phyloP scores from a whole-genome alignment of 768 basidiomycete genomes.

The Dioszegia crocea region DNA sequence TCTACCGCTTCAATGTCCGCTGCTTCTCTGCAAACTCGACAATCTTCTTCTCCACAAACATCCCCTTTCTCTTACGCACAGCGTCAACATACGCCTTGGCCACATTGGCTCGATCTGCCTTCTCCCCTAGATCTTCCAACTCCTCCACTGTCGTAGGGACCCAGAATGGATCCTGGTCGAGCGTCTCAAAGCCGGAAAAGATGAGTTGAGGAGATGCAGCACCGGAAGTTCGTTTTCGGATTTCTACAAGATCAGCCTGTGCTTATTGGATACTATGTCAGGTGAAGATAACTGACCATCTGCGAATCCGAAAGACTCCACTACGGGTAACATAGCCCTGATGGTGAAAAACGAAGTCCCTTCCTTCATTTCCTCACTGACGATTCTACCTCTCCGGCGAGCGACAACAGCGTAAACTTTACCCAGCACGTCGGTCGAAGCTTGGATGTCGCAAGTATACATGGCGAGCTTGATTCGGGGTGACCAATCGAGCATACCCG shows the following conservation, averaged over 20 bases:
- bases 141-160: slow-evolving; percentile 96
- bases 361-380: slow-evolving; percentile 98
- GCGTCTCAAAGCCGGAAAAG: slow-evolving; percentile 93
- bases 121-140: slow-evolving; percentile 92
- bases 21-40: slow-evolving; percentile 97
- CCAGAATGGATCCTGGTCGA: slow-evolving; percentile 96
- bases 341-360: slow-evolving; percentile 93
- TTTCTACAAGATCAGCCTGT: slow-evolving; percentile 58
- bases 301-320: slow-evolving; percentile 96
- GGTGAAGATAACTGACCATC: slow-evolving; percentile 61
- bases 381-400: slow-evolving; percentile 80
- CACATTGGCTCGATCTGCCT: slow-evolving; percentile 87
- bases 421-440: slow-evolving; percentile 92
- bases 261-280: neutral
- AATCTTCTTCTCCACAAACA: slow-evolving; percentile 92
- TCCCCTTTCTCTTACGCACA: slow-evolving; percentile 85
- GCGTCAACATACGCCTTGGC: slow-evolving; percentile 88
- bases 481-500: slow-evolving; percentile 92
- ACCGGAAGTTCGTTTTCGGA: slow-evolving; percentile 90
- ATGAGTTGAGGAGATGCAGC: slow-evolving; percentile 96
- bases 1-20: slow-evolving; percentile 63
- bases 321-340: slow-evolving; percentile 82
- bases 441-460: slow-evolving; percentile 98
- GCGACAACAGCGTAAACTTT: slow-evolving; percentile 96
- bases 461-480: slow-evolving; percentile 94